Evolutionary conservation across 1,284 basidiomycete species (phyloP).

Genomic region (Melampsora larici-populina): DNA sequence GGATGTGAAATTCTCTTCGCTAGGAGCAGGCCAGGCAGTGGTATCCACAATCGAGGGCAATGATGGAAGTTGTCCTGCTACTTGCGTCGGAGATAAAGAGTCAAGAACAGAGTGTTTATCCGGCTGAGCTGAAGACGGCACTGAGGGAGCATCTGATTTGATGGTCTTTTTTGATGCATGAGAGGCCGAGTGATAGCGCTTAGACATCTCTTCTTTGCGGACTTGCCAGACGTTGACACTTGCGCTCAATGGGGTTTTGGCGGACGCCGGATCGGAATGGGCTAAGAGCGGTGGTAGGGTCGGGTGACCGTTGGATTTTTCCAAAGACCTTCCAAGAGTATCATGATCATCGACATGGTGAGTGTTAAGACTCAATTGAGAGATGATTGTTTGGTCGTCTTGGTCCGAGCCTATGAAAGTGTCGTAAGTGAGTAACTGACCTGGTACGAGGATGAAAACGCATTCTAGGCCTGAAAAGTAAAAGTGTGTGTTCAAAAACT

Average conservation of each 20-base stretch:
- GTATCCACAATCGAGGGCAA: not conserved
- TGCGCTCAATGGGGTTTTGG: not conserved
- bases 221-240: constrained; percentile 13
- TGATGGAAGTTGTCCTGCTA: not conserved
- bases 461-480: no score
- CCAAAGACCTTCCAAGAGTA: no score
- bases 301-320: no score
- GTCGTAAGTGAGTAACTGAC: no score
- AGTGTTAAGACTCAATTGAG: no score
- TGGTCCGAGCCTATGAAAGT: no score
- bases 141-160: not conserved
- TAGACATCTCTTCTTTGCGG: constrained; percentile 16
- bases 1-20: not conserved
- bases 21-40: constrained; percentile 12
- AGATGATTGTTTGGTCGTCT: no score
- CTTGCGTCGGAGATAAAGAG: not conserved
- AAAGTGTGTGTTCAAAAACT: no score
- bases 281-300: no score
- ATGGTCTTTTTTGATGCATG: not conserved
- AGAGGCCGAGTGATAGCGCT: constrained; percentile 4
- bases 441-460: no score
- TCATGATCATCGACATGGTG: no score
- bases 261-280: not conserved
- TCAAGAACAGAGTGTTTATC: not conserved
- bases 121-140: not conserved